phyloP scores from a whole-genome alignment of 2,329 filamentous ascomycete genomes.

The Penicillium fuscoglaucum region DNA sequence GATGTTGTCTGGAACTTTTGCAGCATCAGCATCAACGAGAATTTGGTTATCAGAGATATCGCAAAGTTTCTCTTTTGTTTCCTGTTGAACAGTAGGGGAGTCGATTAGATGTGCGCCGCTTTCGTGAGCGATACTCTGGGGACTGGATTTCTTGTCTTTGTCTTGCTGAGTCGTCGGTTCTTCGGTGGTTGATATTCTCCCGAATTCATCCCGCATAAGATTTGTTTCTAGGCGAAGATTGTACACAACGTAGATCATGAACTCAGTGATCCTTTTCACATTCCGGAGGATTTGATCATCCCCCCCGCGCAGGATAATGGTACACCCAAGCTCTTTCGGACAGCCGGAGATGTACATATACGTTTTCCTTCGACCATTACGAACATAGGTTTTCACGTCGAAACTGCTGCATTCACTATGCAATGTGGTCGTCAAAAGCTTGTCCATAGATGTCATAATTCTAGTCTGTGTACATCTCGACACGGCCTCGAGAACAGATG shows the following conservation, averaged over 20 bases:
- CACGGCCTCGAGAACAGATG: slow-evolving; percentile 91
- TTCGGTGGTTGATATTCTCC: slow-evolving; percentile 69
- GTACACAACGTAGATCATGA: slow-evolving; percentile 99
- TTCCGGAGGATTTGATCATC: slow-evolving; percentile 68
- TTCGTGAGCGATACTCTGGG: slow-evolving; percentile 2
- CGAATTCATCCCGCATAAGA: slow-evolving; percentile 87
- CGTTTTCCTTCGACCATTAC: slow-evolving; percentile 81
- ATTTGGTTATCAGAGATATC: slow-evolving; percentile 20
- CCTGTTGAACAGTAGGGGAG: slow-evolving; percentile 14
- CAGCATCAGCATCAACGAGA: slow-evolving; percentile 21
- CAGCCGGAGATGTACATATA: slow-evolving; percentile 95
- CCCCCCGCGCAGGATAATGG: slow-evolving; percentile 84
- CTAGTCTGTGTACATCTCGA: slow-evolving; percentile 87
- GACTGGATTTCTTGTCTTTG: slow-evolving; percentile 12
- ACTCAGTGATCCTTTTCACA: slow-evolving; percentile 92
- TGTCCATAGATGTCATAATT: slow-evolving; percentile 93
- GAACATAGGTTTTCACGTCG: slow-evolving; percentile 93
- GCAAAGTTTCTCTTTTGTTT: slow-evolving; percentile 17
- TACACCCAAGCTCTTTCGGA: slow-evolving; percentile 85
- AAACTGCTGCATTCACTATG: slow-evolving; percentile 82
- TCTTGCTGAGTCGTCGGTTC: slow-evolving; percentile 28
- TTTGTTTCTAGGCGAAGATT: slow-evolving; percentile 95
- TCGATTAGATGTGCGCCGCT: slow-evolving; percentile 1
- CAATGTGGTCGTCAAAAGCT: slow-evolving; percentile 73
- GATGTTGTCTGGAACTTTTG: slow-evolving; percentile 70